phyloP scores from a whole-genome alignment of 768 basidiomycete species.

The Dacryopinax primogenitus region DNA sequence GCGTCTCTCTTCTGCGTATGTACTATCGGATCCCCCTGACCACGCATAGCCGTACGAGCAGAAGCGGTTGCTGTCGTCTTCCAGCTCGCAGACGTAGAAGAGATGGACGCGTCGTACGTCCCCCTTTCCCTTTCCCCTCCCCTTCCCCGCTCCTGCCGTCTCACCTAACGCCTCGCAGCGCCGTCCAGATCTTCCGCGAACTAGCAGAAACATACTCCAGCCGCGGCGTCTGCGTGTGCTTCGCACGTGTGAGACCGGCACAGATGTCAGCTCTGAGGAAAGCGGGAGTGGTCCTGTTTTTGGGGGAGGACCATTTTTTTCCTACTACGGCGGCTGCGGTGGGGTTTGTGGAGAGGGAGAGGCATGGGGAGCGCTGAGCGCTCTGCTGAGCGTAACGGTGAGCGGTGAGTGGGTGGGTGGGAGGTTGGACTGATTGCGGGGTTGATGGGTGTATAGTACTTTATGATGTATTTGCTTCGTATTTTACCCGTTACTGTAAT shows the following conservation, averaged over 20 bases:
- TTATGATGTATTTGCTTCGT: too few relatives aligned
- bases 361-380: not conserved
- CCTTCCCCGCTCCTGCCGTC: not conserved
- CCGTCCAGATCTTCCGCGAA: slow-evolving; percentile 73
- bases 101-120: slow-evolving; percentile 78
- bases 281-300: not conserved
- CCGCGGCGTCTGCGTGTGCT: slow-evolving; percentile 5
- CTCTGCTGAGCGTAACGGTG: too few relatives aligned
- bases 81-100: slow-evolving; percentile 85
- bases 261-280: not conserved
- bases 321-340: not conserved
- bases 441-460: too few relatives aligned
- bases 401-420: too few relatives aligned
- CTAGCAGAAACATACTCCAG: slow-evolving; percentile 54
- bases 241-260: not conserved
- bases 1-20: slow-evolving; percentile 19
- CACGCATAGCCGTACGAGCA: slow-evolving; percentile 38
- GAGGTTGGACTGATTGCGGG: too few relatives aligned
- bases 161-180: slow-evolving; percentile 34
- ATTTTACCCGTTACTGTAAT: too few relatives aligned
- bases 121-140: not conserved
- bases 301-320: not conserved
- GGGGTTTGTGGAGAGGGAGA: not conserved
- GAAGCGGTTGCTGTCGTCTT: slow-evolving; percentile 72
- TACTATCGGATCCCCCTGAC: slow-evolving; percentile 14